Evolutionary conservation across 1,284 basidiomycete genomes (phyloP), one percentile per base, ranked within the genome.

Genomic region (Inonotus hispidus): DNA sequence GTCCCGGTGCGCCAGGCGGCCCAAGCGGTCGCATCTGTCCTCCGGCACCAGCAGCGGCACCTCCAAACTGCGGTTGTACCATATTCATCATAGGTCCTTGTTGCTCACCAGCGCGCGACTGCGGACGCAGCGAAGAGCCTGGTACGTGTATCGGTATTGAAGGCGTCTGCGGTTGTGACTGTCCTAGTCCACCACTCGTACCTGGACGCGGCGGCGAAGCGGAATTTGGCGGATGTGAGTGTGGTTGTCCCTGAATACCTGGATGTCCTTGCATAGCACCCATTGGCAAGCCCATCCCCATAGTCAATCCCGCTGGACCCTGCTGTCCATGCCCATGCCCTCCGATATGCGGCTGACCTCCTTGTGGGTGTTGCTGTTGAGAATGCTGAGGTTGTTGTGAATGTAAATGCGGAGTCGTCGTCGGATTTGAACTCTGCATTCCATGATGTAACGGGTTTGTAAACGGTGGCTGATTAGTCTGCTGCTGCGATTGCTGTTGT

Each of bases 161-260:
- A 23, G 62, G 59, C 10, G 58, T 63, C 41, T 52, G 58, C 16
- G 62, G 59, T 27, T 60, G 59, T 21, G 53, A 57, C 4, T 52
- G 61, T 23, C 49, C 58, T 6, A 16, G 41, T 14, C 41, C 41
- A 16, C 41, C 41, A 27, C 54, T 35, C 32, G 56, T 61, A 16
- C 59, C 63, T 6, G 63, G 52, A n/a, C 63, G 59, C 16, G 55
- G 55, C 3, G 60, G 56, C 16, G 63, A 60, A 23, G 37, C 61
- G 2, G 53, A 47, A 50, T 60, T 56, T 21, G 41, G 2, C 7
- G 16, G 41, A 43, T 43, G 41, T 3, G 41, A 16, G n/a, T 43
- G 41, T 7, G 16, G 41, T 43, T 43, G 41, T 21, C 41, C 41
- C 35, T 53, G 56, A 1, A 21, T 4, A 14, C 54, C 43, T 6